Evolutionary conservation across 2,329 filamentous ascomycete genomes (phyloP), one percentile per base, ranked within the genome.

Genomic region (Alternaria consortialis): DNA sequence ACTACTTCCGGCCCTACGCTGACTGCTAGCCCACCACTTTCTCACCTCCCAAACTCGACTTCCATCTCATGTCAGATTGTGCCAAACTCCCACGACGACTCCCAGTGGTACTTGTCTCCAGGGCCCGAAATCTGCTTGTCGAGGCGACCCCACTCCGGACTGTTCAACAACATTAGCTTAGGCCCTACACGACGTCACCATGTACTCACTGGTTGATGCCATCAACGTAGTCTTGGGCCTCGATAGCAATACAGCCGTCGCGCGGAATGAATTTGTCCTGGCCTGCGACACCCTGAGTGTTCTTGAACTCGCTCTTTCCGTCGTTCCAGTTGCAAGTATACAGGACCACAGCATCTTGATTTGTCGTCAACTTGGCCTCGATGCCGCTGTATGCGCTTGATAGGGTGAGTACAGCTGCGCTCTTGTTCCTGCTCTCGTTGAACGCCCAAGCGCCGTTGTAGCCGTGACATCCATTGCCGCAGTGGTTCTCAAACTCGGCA

Each of bases 261-360:
- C 73, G 63, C 7, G 73, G 73, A 31, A 76, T 76, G 48, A 74
- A 67, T 60, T 73, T 75, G 63, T 75, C 70, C 53, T 71, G 62
- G 13, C 71, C 72, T 17, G 58, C 25, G 11, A 72, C 61, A 7
- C 74, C 74, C 56, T 76, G 74, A 0, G 72, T 74, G 59, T 61
- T 70, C 72, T 76, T 76, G 68, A 75, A 73, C 64, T 73, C 69
- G n/a, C 68, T 66, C 68, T 74, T 76, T 3, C 74, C 74, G 56
- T 76, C 73, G 53, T 73, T 75, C 74, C 74, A 77, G 55, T 76
- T 76, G 70, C 74, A 77, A 2, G 73, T 76, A 51, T 77, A 77
- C 46, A 77, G 43, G 5, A 77, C 73, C 47, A 77, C 69, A 6
- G 67, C 74, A 20, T 74, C 74, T 62, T 77, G 74, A 56, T 77